These are phyloP conservation scores for Neohortaea acidophila DNA, from an alignment of 495 filamentous ascomycete species.

Conservation along the genomic window DNA sequence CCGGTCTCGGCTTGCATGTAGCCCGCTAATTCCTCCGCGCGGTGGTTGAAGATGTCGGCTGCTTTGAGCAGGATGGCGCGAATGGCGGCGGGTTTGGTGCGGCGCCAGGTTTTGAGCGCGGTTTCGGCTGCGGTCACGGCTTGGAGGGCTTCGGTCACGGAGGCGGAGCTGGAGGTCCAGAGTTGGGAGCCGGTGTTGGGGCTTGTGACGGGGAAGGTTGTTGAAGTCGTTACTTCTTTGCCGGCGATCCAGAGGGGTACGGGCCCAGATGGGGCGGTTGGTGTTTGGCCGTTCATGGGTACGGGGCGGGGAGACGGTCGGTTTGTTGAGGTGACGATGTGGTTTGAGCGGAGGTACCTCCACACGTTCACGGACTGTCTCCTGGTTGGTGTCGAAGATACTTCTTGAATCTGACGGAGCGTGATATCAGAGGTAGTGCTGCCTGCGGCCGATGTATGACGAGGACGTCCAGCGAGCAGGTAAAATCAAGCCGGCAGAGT, in stretches of 20 bases:
- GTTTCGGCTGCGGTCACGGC: conserved; percentile 50
- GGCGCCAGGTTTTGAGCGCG: conserved; percentile 59
- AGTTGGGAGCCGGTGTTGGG: conserved; percentile 48
- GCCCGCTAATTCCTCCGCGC: conserved; percentile 45
- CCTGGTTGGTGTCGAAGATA: no score
- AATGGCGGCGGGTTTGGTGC: conserved; percentile 43
- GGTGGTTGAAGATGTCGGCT: conserved; percentile 47
- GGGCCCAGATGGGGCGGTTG: conserved; percentile 9
- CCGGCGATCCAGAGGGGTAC: conserved; percentile 64
- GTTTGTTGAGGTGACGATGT: no score
- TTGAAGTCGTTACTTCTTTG: conserved; percentile 43
- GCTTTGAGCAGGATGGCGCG: conserved; percentile 59
- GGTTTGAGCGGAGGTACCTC: no score
- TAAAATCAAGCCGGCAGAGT: no score
- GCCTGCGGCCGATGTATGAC: no score
- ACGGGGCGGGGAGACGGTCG: no score
- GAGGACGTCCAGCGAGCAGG: no score
- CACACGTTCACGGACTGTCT: no score
- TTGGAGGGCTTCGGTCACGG: conserved; percentile 41
- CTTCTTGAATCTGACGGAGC: no score
- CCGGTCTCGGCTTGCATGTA: conserved; percentile 61
- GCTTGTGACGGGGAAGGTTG: conserved; percentile 50
- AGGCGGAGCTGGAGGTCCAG: conserved; percentile 46
- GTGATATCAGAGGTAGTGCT: no score
- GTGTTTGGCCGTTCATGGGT: conserved; percentile 10